These are phyloP conservation scores for Leishmania tarentolae DNA, from an alignment of 208 protist genomes.

Conservation along the genomic window DNA sequence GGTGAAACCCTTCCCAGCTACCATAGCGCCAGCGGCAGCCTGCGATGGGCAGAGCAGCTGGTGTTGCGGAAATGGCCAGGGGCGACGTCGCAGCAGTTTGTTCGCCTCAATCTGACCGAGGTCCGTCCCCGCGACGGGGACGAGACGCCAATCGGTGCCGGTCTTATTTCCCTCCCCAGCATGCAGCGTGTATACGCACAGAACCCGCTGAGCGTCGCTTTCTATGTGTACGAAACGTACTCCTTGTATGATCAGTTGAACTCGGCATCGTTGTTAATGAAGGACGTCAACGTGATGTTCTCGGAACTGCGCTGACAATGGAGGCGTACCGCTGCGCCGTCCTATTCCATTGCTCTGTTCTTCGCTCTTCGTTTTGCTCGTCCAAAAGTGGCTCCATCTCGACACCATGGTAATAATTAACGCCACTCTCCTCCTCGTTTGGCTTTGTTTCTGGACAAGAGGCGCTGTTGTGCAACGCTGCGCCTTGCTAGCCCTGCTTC, in stretches of 20 bases:
- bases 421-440: not conserved
- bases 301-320: constrained; percentile 50
- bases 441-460: not conserved
- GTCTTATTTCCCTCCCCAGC: constrained; percentile 74
- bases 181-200: constrained; percentile 64
- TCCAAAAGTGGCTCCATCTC: not conserved
- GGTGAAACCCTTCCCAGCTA: constrained; percentile 86
- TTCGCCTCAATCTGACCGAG: constrained; percentile 89
- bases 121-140: constrained; percentile 81
- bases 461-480: not conserved
- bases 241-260: constrained; percentile 87
- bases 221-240: constrained; percentile 92
- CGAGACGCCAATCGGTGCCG: constrained; percentile 84
- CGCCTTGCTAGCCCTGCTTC: not conserved
- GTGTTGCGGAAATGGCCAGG: constrained; percentile 88
- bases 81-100: constrained; percentile 76
- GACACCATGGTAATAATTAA: not conserved
- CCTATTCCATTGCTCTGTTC: not conserved
- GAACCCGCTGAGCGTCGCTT: constrained; percentile 76
- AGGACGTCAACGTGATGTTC: constrained; percentile 79
- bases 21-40: constrained; percentile 83
- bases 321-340: not conserved
- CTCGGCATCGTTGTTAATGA: constrained; percentile 85
- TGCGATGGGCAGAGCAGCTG: constrained; percentile 84
- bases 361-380: not conserved